Evolutionary conservation across 2,329 filamentous ascomycete species (phyloP).

Genomic region (Aspergillus sp.): DNA sequence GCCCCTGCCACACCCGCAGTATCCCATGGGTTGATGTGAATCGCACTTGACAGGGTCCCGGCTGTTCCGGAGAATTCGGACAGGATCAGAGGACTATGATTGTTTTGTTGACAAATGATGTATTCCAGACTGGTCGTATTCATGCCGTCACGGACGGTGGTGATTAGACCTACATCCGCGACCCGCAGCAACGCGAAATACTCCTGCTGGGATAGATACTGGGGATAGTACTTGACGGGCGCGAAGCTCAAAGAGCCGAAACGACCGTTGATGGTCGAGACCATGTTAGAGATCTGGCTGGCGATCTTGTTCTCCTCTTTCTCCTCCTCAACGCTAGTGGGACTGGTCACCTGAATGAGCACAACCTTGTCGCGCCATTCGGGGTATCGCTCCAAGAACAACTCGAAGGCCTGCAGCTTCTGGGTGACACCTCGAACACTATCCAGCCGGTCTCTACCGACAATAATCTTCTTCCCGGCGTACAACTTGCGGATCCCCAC

Average conservation of each 20-base stretch:
- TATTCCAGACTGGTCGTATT: slow-evolving; percentile 97
- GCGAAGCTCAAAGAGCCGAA: slow-evolving; percentile 87
- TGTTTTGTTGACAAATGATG: slow-evolving; percentile 84
- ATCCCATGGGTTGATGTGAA: slow-evolving; percentile 98
- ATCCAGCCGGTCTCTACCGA: slow-evolving; percentile 90
- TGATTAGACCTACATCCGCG: slow-evolving; percentile 90
- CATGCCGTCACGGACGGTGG: slow-evolving; percentile 94
- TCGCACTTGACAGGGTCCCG: slow-evolving; percentile 77
- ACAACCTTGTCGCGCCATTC: slow-evolving; percentile 92
- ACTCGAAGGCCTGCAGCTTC: slow-evolving; percentile 91
- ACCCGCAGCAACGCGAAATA: slow-evolving; percentile 92
- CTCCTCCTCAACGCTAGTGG: slow-evolving; percentile 75
- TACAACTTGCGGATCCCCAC: slow-evolving; percentile 73
- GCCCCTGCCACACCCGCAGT: slow-evolving; percentile 77
- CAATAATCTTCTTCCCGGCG: slow-evolving; percentile 88
- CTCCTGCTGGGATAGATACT: slow-evolving; percentile 85
- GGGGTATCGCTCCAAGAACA: slow-evolving; percentile 85
- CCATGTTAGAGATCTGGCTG: slow-evolving; percentile 84
- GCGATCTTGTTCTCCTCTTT: slow-evolving; percentile 80
- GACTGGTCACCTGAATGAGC: slow-evolving; percentile 90
- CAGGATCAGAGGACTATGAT: slow-evolving; percentile 82
- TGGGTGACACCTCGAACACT: slow-evolving; percentile 92
- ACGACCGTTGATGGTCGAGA: slow-evolving; percentile 85
- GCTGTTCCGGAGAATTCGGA: slow-evolving; percentile 97
- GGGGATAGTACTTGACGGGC: slow-evolving; percentile 91